Percentiles rank a stretch among this genome's conserved stretches.
These are phyloP conservation scores for Fusarium decemcellulare DNA, from an alignment of 2,329 filamentous ascomycete species.

Conservation along the genomic window DNA sequence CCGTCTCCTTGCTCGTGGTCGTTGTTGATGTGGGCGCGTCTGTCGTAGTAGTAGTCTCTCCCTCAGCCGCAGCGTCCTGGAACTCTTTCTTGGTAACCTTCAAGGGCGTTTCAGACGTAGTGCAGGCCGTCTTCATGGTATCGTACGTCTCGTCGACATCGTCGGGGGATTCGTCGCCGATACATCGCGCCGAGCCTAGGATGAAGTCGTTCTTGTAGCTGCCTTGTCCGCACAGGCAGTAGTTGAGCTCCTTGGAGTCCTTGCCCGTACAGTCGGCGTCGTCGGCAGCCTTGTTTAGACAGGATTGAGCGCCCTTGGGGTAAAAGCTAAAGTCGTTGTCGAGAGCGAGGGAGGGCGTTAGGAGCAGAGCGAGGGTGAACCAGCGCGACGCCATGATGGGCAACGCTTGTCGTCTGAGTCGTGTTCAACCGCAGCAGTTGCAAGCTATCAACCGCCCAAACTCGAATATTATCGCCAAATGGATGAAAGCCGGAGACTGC, in stretches of 20 bases:
- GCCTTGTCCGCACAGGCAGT: conserved; percentile 60
- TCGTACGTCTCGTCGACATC: conserved; percentile 61
- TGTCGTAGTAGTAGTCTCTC: conserved; percentile 7
- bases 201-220: conserved; percentile 64
- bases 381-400: conserved; percentile 47
- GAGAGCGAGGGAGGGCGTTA: conserved; percentile 41
- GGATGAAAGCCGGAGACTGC: not conserved
- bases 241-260: conserved; percentile 58
- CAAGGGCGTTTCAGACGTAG: conserved; percentile 59
- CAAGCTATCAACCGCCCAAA: not conserved
- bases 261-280: conserved; percentile 57
- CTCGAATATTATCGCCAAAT: not conserved
- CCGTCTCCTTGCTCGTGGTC: conserved; percentile 11
- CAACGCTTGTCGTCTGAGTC: not conserved
- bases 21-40: conserved; percentile 11
- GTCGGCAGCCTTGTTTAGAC: conserved; percentile 59
- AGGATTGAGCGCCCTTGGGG: conserved; percentile 52
- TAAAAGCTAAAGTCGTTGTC: conserved; percentile 54
- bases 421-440: not conserved
- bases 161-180: conserved; percentile 52
- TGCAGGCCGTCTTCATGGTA: conserved; percentile 60
- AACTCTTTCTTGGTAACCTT: conserved; percentile 59
- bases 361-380: conserved; percentile 50
- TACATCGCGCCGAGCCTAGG: conserved; percentile 61
- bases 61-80: conserved; percentile 45